A percentile compares a stretch with the other conserved stretches of the same genome.
Evolutionary conservation across 352 stramenopile species (phyloP).

Genomic region (Globisporangium recalcitrans): DNA sequence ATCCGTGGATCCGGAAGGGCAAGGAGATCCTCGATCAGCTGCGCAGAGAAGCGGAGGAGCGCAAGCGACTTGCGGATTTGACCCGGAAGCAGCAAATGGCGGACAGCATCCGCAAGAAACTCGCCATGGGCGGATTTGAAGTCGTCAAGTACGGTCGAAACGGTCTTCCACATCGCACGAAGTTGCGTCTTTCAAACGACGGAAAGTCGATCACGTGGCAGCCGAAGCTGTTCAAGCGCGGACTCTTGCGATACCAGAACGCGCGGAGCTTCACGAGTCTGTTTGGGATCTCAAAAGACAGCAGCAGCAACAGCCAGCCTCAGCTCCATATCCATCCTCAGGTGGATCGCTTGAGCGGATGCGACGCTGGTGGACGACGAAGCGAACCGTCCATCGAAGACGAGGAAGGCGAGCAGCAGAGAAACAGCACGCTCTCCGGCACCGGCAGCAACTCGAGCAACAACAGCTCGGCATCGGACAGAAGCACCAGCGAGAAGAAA

Average conservation of each 20-base stretch:
- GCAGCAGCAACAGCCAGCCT: constrained; percentile 33
- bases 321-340: constrained; percentile 39
- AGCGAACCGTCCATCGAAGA: constrained; percentile 25
- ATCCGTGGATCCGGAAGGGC: constrained; percentile 64
- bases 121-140: constrained; percentile 63
- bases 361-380: constrained; percentile 21
- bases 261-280: constrained; percentile 60
- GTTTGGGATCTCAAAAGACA: constrained; percentile 43
- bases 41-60: constrained; percentile 39
- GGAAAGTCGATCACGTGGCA: constrained; percentile 72
- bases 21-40: constrained; percentile 39
- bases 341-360: constrained; percentile 24
- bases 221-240: constrained; percentile 69
- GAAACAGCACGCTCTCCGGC: constrained; percentile 11
- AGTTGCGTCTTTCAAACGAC: constrained; percentile 63
- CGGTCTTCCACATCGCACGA: constrained; percentile 67
- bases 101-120: constrained; percentile 60
- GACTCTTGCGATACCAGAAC: constrained; percentile 67
- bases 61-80: constrained; percentile 38
- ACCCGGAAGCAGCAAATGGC: constrained; percentile 60
- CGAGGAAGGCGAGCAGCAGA: constrained; percentile 13
- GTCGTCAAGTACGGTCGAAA: constrained; percentile 82
- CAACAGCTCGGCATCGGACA: constrained; percentile 36
- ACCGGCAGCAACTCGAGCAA: constrained; percentile 19
- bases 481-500: constrained; percentile 50